Conservation (phyloP, 2,329 filamentous ascomycete species). For the Penicillium palitans region DNA sequence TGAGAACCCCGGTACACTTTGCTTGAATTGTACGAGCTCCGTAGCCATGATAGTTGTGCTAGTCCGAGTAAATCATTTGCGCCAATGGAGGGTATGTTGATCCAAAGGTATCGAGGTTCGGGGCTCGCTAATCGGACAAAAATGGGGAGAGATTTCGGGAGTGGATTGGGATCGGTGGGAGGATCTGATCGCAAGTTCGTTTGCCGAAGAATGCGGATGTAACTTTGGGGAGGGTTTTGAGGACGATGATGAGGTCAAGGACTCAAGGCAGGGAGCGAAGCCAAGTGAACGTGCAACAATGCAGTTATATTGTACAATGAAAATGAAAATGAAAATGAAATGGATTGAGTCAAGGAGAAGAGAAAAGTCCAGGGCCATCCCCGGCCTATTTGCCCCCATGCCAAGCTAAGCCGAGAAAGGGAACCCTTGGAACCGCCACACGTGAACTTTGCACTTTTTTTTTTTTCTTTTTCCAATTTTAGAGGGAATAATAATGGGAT, state of each 20-base stretch:
- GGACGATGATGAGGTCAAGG: neutral
- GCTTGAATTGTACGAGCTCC: conserved; percentile 10
- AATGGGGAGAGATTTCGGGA: too few relatives aligned
- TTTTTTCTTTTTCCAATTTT: neutral
- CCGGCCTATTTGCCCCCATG: conserved; percentile 2
- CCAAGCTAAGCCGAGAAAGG: conserved; percentile 13
- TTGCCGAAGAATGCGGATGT: conserved; percentile 14
- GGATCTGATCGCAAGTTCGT: conserved; percentile 8
- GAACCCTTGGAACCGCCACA: conserved; percentile 9
- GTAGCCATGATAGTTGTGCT: conserved; percentile 18
- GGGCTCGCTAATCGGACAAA: neutral
- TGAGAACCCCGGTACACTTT: conserved; percentile 9
- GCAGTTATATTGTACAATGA: neutral
- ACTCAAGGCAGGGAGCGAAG: neutral
- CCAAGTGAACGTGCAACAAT: neutral
- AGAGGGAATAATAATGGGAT: neutral
- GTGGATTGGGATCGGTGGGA: neutral
- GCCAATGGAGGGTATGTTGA: neutral
- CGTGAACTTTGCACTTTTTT: neutral
- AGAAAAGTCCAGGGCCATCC: neutral
- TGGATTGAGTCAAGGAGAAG: neutral
- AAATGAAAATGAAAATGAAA: neutral
- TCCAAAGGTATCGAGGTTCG: neutral
- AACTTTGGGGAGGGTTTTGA: conserved; percentile 2
- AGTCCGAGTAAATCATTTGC: conserved; percentile 6